phyloP scores from a whole-genome alignment of 1,139 yeast species.

The Lipomyces yarrowii region DNA sequence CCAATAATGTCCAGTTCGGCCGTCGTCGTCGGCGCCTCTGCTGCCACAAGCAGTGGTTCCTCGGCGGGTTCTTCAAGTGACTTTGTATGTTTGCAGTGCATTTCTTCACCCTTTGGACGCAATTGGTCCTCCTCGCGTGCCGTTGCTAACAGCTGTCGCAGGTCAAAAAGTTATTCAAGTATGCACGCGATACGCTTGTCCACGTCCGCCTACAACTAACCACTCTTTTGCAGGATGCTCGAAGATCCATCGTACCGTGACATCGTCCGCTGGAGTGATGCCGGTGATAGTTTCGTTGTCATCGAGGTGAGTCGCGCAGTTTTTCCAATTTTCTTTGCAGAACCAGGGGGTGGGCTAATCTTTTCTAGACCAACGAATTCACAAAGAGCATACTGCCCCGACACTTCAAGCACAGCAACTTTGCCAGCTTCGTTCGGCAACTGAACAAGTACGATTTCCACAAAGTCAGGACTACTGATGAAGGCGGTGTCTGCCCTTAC shows the following conservation, averaged over 20 bases:
- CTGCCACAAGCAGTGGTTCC: slow-evolving; percentile 20
- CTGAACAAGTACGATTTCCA: slow-evolving; percentile 95
- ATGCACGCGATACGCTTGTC: slow-evolving; percentile 10
- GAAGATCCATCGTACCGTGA: slow-evolving; percentile 73
- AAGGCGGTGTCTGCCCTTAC: slow-evolving; percentile 56
- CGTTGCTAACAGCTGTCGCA: slow-evolving; percentile 4
- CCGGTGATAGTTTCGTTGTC: slow-evolving; percentile 86
- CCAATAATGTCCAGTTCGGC: slow-evolving; percentile 10
- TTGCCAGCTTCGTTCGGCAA: slow-evolving; percentile 92
- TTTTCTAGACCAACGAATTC: slow-evolving; percentile 68
- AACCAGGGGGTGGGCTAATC: slow-evolving; percentile 16
- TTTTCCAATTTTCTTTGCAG: neutral
- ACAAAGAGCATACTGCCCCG: slow-evolving; percentile 83
- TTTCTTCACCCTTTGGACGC: neutral
- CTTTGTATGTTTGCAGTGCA: slow-evolving; percentile 31
- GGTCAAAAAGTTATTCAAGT: slow-evolving; percentile 37
- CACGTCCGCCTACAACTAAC: neutral
- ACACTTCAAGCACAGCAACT: slow-evolving; percentile 91
- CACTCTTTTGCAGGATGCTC: slow-evolving; percentile 59
- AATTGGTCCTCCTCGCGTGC: slow-evolving; percentile 3
- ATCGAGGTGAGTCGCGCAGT: slow-evolving; percentile 51
- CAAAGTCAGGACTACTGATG: slow-evolving; percentile 67
- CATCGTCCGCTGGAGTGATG: slow-evolving; percentile 80
- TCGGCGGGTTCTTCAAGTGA: slow-evolving; percentile 33
- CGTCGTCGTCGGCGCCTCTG: slow-evolving; percentile 9